Conservation (phyloP, 192 early-diverging fungal genomes). For the Paraglomus occultum region DNA sequence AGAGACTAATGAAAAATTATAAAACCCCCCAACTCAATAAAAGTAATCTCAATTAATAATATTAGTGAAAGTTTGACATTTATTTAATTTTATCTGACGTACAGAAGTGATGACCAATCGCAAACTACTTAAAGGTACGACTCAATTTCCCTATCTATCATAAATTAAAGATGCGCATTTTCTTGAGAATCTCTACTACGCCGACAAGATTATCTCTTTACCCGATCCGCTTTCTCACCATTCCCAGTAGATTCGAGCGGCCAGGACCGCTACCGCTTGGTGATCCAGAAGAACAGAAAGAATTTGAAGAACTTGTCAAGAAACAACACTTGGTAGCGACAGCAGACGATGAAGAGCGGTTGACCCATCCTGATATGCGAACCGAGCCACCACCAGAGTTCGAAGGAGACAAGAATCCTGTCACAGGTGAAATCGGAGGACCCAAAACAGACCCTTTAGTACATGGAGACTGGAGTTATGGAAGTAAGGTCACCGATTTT, state of each 20-base stretch:
- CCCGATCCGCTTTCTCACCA: too few relatives aligned
- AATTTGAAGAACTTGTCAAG: constrained; percentile 70
- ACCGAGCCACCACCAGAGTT: constrained; percentile 54
- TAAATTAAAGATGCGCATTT: too few relatives aligned
- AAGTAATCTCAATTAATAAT: too few relatives aligned
- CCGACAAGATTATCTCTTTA: too few relatives aligned
- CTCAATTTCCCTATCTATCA: too few relatives aligned
- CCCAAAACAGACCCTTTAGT: constrained; percentile 81
- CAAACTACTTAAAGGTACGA: too few relatives aligned
- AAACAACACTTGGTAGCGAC: constrained; percentile 32
- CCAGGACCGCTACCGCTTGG: constrained; percentile 71
- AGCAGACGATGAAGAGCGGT: constrained; percentile 29
- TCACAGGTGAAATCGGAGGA: constrained; percentile 75
- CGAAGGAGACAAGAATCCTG: constrained; percentile 73
- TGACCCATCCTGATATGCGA: constrained; percentile 50
- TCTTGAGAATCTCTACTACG: too few relatives aligned
- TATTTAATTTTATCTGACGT: too few relatives aligned
- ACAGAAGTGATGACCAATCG: too few relatives aligned
- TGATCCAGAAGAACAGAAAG: constrained; percentile 61
- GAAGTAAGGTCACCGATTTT: constrained; percentile 63
- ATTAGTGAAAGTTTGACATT: too few relatives aligned
- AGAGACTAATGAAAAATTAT: too few relatives aligned
- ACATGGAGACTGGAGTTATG: constrained; percentile 80
- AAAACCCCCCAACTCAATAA: too few relatives aligned
- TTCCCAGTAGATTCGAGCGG: constrained; percentile 3